Conservation (phyloP, 371 early-diverging fungal species). For the Nematocida sp. region DNA sequence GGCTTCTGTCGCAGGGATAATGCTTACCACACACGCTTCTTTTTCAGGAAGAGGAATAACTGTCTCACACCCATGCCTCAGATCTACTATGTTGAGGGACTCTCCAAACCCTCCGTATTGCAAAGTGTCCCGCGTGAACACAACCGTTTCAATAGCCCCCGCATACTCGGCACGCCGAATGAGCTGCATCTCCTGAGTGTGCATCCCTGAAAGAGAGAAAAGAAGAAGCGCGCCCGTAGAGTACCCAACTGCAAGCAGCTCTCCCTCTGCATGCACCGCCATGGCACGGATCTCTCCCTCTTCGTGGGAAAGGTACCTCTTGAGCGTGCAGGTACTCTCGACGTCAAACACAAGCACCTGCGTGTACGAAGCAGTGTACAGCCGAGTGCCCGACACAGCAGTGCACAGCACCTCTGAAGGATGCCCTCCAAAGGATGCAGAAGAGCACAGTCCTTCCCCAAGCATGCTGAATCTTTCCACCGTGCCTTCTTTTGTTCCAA, state of each 20-base stretch:
- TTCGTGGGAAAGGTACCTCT: neutral
- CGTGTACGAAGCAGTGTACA: constrained; percentile 11
- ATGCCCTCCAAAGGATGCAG: constrained; percentile 3
- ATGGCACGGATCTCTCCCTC: constrained; percentile 17
- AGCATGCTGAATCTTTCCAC: neutral
- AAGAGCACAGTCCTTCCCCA: too few species aligned
- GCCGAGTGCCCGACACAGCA: neutral
- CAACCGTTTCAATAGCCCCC: constrained; percentile 5
- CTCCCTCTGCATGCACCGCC: neutral
- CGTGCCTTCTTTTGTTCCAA: constrained; percentile 9
- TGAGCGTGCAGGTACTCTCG: neutral
- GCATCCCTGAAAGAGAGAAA: neutral
- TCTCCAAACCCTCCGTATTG: constrained; percentile 14
- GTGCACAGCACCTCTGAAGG: constrained; percentile 19
- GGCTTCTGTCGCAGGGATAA: constrained; percentile 1
- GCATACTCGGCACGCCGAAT: neutral
- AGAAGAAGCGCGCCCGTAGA: constrained; percentile 1
- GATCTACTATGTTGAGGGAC: neutral
- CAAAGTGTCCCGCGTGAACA: neutral
- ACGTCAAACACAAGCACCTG: constrained; percentile 18
- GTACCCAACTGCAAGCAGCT: constrained; percentile 17
- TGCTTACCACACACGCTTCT: neutral
- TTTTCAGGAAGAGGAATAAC: neutral
- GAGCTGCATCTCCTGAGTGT: neutral
- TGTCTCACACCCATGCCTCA: constrained; percentile 13